phyloP scores from a whole-genome alignment of 371 early-diverging fungal species.

The Mucor mucedo region DNA sequence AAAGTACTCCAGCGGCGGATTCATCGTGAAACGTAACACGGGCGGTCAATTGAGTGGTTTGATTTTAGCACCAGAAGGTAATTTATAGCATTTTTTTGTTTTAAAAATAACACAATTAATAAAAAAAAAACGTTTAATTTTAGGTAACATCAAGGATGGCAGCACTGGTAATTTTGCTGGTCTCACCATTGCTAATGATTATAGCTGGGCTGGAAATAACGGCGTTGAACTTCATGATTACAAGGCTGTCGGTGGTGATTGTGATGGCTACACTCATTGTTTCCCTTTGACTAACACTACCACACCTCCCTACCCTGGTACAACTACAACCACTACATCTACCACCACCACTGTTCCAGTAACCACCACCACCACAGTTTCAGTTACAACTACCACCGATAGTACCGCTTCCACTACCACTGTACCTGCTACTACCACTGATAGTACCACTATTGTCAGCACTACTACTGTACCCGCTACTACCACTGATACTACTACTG shows the following conservation, averaged over 20 bases:
- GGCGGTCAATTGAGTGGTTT: conserved; percentile 2
- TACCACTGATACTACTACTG: too few species aligned
- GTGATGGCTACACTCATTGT: not conserved
- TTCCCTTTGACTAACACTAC: not conserved
- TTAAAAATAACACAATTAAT: not conserved
- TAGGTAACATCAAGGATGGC: conserved; percentile 14
- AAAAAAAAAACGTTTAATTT: not conserved
- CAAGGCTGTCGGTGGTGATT: conserved; percentile 6
- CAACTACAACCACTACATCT: too few species aligned
- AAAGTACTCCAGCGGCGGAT: not conserved
- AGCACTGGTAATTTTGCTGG: conserved; percentile 12
- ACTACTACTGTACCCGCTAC: too few species aligned
- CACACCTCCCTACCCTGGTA: not conserved
- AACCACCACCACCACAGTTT: too few species aligned
- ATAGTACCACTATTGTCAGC: too few species aligned
- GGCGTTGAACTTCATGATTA: conserved; percentile 14
- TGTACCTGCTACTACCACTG: too few species aligned
- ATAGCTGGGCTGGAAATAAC: not conserved
- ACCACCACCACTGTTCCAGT: too few species aligned
- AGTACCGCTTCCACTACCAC: too few species aligned
- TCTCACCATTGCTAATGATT: conserved; percentile 1
- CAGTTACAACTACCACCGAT: too few species aligned
- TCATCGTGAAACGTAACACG: not conserved
- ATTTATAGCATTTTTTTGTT: not conserved
- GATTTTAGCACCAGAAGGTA: not conserved